Conservation (phyloP, 441 rosid species). For the Corymbia calophylla region DNA sequence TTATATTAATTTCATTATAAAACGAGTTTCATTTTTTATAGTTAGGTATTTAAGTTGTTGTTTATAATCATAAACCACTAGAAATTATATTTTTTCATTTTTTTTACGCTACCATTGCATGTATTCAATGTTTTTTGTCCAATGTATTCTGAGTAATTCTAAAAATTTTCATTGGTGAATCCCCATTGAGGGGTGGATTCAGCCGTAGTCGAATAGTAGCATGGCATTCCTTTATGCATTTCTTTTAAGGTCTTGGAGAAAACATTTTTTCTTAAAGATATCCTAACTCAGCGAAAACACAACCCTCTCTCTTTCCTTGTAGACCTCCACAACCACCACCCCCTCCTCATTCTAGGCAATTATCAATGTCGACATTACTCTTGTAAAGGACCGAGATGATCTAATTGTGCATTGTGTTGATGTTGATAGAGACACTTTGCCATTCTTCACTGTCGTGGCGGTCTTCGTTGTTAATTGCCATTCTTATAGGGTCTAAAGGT, state of each 20-base stretch:
- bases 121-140: neutral
- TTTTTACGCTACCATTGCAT: neutral
- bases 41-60: neutral
- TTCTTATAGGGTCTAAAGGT: neutral
- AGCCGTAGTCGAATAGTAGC: accelerated
- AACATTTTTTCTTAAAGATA: neutral
- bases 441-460: neutral
- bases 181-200: neutral
- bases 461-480: neutral
- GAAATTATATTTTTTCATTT: neutral
- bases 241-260: neutral
- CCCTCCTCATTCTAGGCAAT: neutral
- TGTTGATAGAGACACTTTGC: neutral
- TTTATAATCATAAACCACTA: neutral
- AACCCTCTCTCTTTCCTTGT: neutral
- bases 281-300: neutral
- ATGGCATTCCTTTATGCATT: neutral
- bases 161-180: neutral
- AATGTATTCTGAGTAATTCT: neutral
- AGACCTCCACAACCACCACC: neutral
- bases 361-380: neutral
- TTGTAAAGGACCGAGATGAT: neutral
- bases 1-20: neutral
- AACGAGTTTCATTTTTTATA: neutral
- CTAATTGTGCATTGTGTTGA: neutral